A percentile compares a stretch with the other conserved stretches of the same genome.
Evolutionary conservation across 805 yeast species (phyloP).

Genomic region (Jamesozyma rosinii): DNA sequence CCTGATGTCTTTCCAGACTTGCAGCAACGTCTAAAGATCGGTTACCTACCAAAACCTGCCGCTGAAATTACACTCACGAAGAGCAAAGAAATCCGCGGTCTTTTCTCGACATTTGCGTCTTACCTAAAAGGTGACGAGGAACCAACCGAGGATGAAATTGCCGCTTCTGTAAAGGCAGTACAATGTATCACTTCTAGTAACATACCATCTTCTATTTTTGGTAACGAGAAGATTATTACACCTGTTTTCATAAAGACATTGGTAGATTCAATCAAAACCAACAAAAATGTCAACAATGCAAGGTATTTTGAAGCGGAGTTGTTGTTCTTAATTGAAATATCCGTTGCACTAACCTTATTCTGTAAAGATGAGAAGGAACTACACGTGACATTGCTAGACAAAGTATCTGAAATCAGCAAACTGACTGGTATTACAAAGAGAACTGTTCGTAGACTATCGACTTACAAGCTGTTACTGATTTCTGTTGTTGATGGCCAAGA

Average conservation of each 20-base stretch:
- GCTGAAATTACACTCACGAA: slow-evolving; percentile 61
- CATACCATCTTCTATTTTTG: slow-evolving; percentile 46
- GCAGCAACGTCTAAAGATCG: slow-evolving; percentile 47
- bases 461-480: slow-evolving; percentile 33
- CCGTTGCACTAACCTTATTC: slow-evolving; percentile 23
- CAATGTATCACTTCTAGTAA: slow-evolving; percentile 75
- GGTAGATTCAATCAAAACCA: slow-evolving; percentile 30
- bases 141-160: slow-evolving; percentile 90
- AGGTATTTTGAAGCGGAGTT: slow-evolving; percentile 39
- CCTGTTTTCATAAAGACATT: slow-evolving; percentile 29
- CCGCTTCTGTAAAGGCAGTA: slow-evolving; percentile 68
- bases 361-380: slow-evolving; percentile 29
- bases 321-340: slow-evolving; percentile 40
- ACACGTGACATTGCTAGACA: slow-evolving; percentile 16
- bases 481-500: slow-evolving; percentile 21
- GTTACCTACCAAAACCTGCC: slow-evolving; percentile 48
- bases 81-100: slow-evolving; percentile 59
- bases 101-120: slow-evolving; percentile 86
- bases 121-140: slow-evolving; percentile 91
- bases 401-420: slow-evolving; percentile 12
- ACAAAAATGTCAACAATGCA: slow-evolving; percentile 24
- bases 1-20: slow-evolving; percentile 59
- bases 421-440: slow-evolving; percentile 17
- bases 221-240: slow-evolving; percentile 32
- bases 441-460: slow-evolving; percentile 26